These are phyloP conservation scores for Botrytis paeoniae DNA, from an alignment of 2,329 filamentous ascomycete genomes.

Conservation along the genomic window DNA sequence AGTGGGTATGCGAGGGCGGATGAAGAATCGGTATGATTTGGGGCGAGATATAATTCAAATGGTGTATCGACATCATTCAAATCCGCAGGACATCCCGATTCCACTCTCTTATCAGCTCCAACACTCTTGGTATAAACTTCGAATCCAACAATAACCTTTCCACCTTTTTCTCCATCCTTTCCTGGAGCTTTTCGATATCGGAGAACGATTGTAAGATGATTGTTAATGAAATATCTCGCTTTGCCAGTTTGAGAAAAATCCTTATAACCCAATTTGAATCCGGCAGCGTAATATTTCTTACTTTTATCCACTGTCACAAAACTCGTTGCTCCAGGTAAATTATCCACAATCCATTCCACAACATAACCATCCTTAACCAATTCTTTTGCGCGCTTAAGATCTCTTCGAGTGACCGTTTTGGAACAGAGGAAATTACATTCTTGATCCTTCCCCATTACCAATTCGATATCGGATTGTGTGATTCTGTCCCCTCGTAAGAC, in stretches of 20 bases:
- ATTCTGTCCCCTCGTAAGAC: slow-evolving; percentile 85
- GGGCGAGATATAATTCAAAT: slow-evolving; percentile 66
- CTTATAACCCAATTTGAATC: slow-evolving; percentile 82
- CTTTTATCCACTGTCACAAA: slow-evolving; percentile 84
- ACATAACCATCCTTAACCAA: slow-evolving; percentile 78
- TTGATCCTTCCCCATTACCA: slow-evolving; percentile 73
- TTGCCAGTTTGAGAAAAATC: slow-evolving; percentile 60
- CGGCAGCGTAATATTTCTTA: slow-evolving; percentile 83
- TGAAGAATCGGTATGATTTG: slow-evolving; percentile 56
- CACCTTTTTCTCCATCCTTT: slow-evolving; percentile 63
- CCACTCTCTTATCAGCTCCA: slow-evolving; percentile 55
- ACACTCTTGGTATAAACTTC: slow-evolving; percentile 89
- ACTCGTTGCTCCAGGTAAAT: slow-evolving; percentile 82
- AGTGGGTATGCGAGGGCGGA: slow-evolving; percentile 49
- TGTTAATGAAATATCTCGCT: slow-evolving; percentile 74
- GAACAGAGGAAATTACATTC: slow-evolving; percentile 72
- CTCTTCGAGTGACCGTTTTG: slow-evolving; percentile 59
- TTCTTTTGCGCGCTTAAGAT: slow-evolving; percentile 65
- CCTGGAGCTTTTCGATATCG: slow-evolving; percentile 72
- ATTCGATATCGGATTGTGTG: slow-evolving; percentile 76
- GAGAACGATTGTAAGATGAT: slow-evolving; percentile 82
- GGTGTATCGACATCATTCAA: slow-evolving; percentile 60
- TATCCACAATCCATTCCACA: slow-evolving; percentile 93
- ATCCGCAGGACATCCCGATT: slow-evolving; percentile 65
- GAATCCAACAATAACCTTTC: slow-evolving; percentile 81